phyloP scores from a whole-genome alignment of 2,329 filamentous ascomycete species.

The Dactylonectria macrodidyma region DNA sequence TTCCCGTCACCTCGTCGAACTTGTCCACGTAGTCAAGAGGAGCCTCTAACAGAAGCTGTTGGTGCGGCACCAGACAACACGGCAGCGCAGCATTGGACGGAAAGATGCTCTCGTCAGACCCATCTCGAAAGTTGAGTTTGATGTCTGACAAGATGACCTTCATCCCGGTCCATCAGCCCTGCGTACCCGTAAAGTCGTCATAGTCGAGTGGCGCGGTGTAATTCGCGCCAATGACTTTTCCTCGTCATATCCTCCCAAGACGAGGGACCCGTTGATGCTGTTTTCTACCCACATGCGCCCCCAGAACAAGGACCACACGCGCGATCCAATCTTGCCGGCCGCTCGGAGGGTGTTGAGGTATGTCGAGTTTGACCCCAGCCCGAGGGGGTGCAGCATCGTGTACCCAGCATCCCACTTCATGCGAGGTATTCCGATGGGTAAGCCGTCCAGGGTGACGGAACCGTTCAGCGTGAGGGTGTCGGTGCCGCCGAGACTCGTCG shows the following conservation, averaged over 20 bases:
- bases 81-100: constrained; percentile 41
- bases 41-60: constrained; percentile 49
- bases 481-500: constrained; percentile 39
- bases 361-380: constrained; percentile 51
- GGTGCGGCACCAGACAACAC: constrained; percentile 51
- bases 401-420: constrained; percentile 48
- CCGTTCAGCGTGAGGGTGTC: constrained; percentile 37
- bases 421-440: constrained; percentile 48
- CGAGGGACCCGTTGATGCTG: constrained; percentile 49
- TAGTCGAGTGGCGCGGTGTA: constrained; percentile 45
- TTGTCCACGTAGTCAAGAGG: constrained; percentile 35
- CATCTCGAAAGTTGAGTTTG: constrained; percentile 47
- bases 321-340: constrained; percentile 43
- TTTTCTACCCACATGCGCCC: constrained; percentile 49
- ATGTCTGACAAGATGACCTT: constrained; percentile 43
- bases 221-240: constrained; percentile 48
- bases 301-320: constrained; percentile 56
- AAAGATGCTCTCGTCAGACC: constrained; percentile 47
- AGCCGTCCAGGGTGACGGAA: constrained; percentile 5
- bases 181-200: constrained; percentile 30
- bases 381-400: constrained; percentile 47
- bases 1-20: constrained; percentile 40
- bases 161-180: constrained; percentile 44
- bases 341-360: constrained; percentile 46
- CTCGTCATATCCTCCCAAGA: constrained; percentile 53